Percentiles rank a stretch among this genome's conserved stretches.
Evolutionary conservation across 1,284 basidiomycete species (phyloP).

Genomic region (Coniferiporia weirii): DNA sequence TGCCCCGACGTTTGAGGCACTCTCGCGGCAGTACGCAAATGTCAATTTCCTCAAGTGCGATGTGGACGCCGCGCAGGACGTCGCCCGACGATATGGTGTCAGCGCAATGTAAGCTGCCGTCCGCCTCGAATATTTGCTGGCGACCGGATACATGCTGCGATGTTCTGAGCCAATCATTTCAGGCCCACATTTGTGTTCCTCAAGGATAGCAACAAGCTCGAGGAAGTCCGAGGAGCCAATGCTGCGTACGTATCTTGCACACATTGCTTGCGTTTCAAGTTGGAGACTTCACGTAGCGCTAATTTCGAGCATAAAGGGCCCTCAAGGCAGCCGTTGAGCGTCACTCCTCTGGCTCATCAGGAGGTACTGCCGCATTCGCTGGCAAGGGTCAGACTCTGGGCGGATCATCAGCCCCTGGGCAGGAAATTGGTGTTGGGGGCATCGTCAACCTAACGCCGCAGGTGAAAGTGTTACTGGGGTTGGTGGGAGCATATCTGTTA

Average conservation of each 20-base stretch:
- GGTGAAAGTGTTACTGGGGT: conserved; percentile 53
- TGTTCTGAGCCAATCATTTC: not conserved
- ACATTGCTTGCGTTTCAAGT: not conserved
- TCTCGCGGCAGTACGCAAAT: conserved; percentile 58
- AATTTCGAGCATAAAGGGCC: conserved; percentile 34
- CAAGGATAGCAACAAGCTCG: conserved; percentile 60
- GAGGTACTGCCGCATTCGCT: conserved; percentile 42
- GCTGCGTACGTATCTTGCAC: conserved; percentile 39
- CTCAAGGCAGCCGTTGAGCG: conserved; percentile 52
- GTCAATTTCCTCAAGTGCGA: conserved; percentile 80
- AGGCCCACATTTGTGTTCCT: conserved; percentile 81
- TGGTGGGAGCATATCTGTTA: conserved; percentile 56
- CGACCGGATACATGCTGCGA: not conserved
- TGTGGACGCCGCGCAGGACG: conserved; percentile 64
- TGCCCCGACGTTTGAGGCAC: conserved; percentile 63
- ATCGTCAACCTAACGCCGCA: conserved; percentile 57
- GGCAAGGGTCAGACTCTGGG: conserved; percentile 70
- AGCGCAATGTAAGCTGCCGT: conserved; percentile 53
- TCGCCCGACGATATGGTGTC: conserved; percentile 54
- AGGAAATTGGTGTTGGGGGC: conserved; percentile 26
- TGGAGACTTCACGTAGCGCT: conserved; percentile 3
- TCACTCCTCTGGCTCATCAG: conserved; percentile 38
- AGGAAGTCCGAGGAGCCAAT: conserved; percentile 65
- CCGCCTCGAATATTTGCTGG: not conserved
- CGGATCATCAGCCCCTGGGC: conserved; percentile 32